Evolutionary conservation across 805 yeast genomes (phyloP).

Genomic region (Jamesozyma piceae): DNA sequence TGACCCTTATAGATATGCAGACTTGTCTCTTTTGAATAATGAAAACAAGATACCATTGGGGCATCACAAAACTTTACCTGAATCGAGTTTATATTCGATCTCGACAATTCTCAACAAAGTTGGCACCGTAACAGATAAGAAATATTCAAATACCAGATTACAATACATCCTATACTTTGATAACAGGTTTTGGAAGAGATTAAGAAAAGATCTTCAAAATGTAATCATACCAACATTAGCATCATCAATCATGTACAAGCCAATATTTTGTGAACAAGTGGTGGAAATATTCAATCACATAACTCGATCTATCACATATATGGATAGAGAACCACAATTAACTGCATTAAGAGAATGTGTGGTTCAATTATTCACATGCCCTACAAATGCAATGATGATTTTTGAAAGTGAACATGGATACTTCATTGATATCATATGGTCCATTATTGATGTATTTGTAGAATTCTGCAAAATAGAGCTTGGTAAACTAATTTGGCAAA

Average conservation of each 20-base stretch:
- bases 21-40: constrained; percentile 30
- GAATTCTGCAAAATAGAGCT: constrained; percentile 33
- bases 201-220: constrained; percentile 41
- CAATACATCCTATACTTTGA: constrained; percentile 53
- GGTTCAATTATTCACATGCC: constrained; percentile 84
- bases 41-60: constrained; percentile 29
- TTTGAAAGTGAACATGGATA: constrained; percentile 30
- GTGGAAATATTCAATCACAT: constrained; percentile 45
- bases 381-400: constrained; percentile 56
- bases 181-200: constrained; percentile 44
- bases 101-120: constrained; percentile 22
- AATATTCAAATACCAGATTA: constrained; percentile 37
- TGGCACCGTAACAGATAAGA: constrained; percentile 7
- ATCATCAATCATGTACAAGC: constrained; percentile 40
- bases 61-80: constrained; percentile 22
- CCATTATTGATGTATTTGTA: constrained; percentile 37
- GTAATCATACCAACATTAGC: constrained; percentile 49
- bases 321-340: constrained; percentile 83
- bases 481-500: constrained; percentile 30
- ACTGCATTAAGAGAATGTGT: constrained; percentile 66
- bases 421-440: constrained; percentile 39
- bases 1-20: constrained; percentile 19
- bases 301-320: constrained; percentile 39
- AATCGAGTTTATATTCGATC: constrained; percentile 18
- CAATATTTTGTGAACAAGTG: constrained; percentile 42